Percentiles rank a stretch among this genome's conserved stretches.
Conservation (phyloP, 306 rosid genomes). For the Prunus padus region DNA sequence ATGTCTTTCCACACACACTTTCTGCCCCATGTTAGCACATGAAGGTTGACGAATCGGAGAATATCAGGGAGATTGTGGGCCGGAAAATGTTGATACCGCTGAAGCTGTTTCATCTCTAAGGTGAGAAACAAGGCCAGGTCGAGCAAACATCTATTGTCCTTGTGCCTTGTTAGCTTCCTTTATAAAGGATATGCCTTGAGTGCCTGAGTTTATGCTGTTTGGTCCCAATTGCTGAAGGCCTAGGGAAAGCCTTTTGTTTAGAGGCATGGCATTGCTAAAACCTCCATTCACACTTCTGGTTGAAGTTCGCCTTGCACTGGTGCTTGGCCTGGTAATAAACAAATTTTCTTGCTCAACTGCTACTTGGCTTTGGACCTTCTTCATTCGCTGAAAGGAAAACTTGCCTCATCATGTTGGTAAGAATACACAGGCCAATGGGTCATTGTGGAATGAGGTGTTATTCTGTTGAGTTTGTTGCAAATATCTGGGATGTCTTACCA, state of each 20-base stretch:
- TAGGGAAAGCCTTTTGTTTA: conserved; percentile 61
- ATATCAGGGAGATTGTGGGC: conserved; percentile 61
- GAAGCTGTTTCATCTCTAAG: conserved; percentile 65
- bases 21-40: background rate
- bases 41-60: conserved; percentile 18
- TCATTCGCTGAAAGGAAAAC: conserved; percentile 62
- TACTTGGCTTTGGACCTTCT: conserved; percentile 62
- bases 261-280: conserved; percentile 39
- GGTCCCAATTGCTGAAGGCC: conserved; percentile 60
- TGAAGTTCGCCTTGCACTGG: conserved; percentile 61
- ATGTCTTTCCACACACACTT: background rate
- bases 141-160: conserved; percentile 38
- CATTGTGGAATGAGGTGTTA: background rate
- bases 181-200: conserved; percentile 42
- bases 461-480: background rate
- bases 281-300: conserved; percentile 56
- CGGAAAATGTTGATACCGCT: conserved; percentile 52
- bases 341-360: conserved; percentile 50
- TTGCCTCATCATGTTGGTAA: conserved; percentile 20
- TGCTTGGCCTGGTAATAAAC: conserved; percentile 57
- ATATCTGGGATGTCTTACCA: background rate
- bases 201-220: conserved; percentile 53
- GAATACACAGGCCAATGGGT: background rate
- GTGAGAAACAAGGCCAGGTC: conserved; percentile 42
- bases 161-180: conserved; percentile 54